These are phyloP conservation scores for Aegle marmelos DNA, from an alignment of 345 rosid genomes.

Conservation along the genomic window DNA sequence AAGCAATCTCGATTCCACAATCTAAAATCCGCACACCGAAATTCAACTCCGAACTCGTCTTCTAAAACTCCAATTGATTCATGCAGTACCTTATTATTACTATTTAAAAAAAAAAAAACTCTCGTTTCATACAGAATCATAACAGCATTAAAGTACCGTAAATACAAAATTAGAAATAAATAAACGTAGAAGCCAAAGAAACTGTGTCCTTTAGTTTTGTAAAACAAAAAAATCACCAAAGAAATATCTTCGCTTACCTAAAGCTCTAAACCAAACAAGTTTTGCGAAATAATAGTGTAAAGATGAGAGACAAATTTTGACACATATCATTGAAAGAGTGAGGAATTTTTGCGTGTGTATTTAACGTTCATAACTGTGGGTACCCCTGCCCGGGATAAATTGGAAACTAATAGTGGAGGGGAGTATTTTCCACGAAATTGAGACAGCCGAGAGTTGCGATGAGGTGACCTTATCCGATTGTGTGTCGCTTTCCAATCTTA, in stretches of 20 bases:
- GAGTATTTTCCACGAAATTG: background rate
- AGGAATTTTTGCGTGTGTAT: background rate
- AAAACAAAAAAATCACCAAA: background rate
- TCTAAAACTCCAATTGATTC: background rate
- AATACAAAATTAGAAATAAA: background rate
- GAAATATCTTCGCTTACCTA: background rate
- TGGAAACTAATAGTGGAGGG: background rate
- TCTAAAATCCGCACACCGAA: background rate
- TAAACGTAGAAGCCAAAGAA: background rate
- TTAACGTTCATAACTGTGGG: too few species aligned
- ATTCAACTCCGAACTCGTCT: background rate
- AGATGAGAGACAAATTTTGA: background rate
- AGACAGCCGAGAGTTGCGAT: background rate
- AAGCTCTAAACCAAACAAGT: background rate
- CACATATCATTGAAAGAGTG: background rate
- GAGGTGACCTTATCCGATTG: too few species aligned
- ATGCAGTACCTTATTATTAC: background rate
- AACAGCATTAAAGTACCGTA: background rate
- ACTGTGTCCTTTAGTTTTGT: too few species aligned
- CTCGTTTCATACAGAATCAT: background rate
- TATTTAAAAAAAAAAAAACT: too few species aligned
- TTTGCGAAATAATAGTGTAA: background rate
- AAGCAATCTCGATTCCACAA: background rate
- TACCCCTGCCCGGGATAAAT: background rate
- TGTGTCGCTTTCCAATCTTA: too few species aligned